Conservation (phyloP, 805 yeast species). For the Scheffersomyces ergatensis region DNA sequence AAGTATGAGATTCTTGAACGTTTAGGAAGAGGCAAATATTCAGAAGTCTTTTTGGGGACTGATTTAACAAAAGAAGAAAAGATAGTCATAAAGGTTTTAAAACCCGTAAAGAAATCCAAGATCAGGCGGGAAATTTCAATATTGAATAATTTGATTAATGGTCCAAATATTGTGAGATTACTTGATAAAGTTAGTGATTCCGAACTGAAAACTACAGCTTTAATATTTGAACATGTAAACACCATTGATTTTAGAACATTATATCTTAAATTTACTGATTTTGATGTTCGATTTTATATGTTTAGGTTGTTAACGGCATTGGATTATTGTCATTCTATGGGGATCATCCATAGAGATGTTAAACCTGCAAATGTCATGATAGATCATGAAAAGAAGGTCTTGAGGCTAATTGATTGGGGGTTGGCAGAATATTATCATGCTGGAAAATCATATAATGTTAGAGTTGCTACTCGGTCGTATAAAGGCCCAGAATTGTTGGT, state of each 20-base stretch:
- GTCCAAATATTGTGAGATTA: constrained; percentile 74
- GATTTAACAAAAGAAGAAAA: constrained; percentile 57
- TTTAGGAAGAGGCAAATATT: constrained; percentile 90
- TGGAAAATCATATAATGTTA: constrained; percentile 83
- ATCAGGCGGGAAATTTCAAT: constrained; percentile 89
- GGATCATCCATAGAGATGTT: constrained; percentile 41
- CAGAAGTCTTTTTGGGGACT: constrained; percentile 88
- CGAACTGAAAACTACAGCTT: constrained; percentile 79
- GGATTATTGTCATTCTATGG: constrained; percentile 89
- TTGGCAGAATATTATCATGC: constrained; percentile 91
- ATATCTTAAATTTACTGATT: constrained; percentile 74
- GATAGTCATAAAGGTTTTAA: constrained; percentile 85
- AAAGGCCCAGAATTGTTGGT: constrained; percentile 92
- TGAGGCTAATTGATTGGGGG: constrained; percentile 93
- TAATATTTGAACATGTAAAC: constrained; percentile 80
- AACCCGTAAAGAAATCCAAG: constrained; percentile 91
- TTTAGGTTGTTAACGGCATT: constrained; percentile 77
- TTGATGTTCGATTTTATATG: constrained; percentile 81
- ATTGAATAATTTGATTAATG: constrained; percentile 77
- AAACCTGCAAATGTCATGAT: constrained; percentile 97
- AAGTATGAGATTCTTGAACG: constrained; percentile 82
- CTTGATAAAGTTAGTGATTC: constrained; percentile 87
- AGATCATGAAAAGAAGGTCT: constrained; percentile 66
- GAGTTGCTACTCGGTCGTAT: constrained; percentile 90
- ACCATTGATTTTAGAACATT: constrained; percentile 84